Evolutionary conservation across 129 eudicot genomes (phyloP), one percentile per base, ranked within the genome.

Genomic region (Smallanthus sonchifolius): DNA sequence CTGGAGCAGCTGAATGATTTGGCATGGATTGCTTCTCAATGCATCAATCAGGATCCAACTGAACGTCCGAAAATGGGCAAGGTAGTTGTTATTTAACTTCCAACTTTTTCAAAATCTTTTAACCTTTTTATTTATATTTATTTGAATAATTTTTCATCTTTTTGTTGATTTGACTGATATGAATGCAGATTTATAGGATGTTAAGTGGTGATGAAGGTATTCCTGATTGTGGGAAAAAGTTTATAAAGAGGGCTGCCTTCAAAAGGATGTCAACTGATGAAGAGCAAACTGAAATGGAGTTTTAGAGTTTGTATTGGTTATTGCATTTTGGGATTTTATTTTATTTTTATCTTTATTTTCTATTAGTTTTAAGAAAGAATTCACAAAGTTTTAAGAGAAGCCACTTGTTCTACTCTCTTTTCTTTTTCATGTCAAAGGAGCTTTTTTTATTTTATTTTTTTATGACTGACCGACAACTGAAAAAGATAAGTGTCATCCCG

Each of bases 21-120:
- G 91, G 67, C 86, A 16, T 73, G 84, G 83, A 81, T 81, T 67
- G 89, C 90, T 73, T 77, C 92, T 70, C 69, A 74, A 63, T 93
- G 98, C 75, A 79, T 90, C 66, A 78, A 80, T 28, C 85, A 88
- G 5, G 17, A 77, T 64, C 77, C 98, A 60, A 57, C 84, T 0
- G 92, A 84, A 66, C 87, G 97, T 57, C 97, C 93, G 72, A 76
- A 80, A 52, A 93, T 90, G 98, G 83, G 86, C 65, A 83, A 88
- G 91, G 97, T 78, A 68, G 43, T 48, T 19, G 57, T 49, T 49
- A n/a, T 49, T 7, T 55, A 9, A 19, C 5, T 55, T 55, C 10
- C 7, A 11, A 30, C 1, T 24, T 57, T 20, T 55, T 28, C 4
- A 55, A 19, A 55, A 19, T 8, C 17, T 20, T 54, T 19, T 7